Evolutionary conservation across 768 basidiomycete species (phyloP).

Genomic region (Kwoniella europaea): DNA sequence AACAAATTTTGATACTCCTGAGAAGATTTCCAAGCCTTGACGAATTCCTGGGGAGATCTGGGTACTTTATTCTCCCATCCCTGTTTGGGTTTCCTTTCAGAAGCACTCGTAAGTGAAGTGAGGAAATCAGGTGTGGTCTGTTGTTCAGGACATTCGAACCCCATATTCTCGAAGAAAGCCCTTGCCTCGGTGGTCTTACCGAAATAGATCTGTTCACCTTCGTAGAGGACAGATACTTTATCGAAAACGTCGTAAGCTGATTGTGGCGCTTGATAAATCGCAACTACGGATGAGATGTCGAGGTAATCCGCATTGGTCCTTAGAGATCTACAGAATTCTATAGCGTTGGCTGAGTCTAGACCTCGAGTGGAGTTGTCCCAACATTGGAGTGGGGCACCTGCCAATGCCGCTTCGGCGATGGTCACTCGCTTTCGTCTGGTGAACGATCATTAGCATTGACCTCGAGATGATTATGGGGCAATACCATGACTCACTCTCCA

Average conservation of each 20-base stretch:
- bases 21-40: slow-evolving; percentile 61
- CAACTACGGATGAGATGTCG: slow-evolving; percentile 61
- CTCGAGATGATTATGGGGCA: background rate
- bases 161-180: slow-evolving; percentile 62
- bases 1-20: slow-evolving; percentile 64
- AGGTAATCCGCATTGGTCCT: slow-evolving; percentile 61
- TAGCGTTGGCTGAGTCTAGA: slow-evolving; percentile 60
- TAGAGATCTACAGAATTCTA: slow-evolving; percentile 63
- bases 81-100: slow-evolving; percentile 77
- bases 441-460: background rate
- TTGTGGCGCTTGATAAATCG: slow-evolving; percentile 62
- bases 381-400: slow-evolving; percentile 67
- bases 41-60: slow-evolving; percentile 70
- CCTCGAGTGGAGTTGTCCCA: slow-evolving; percentile 70
- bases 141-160: slow-evolving; percentile 62
- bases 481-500: slow-evolving; percentile 56
- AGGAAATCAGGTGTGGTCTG: slow-evolving; percentile 64
- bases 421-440: slow-evolving; percentile 70
- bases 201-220: slow-evolving; percentile 64
- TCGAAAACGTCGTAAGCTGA: slow-evolving; percentile 62
- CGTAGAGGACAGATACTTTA: slow-evolving; percentile 63
- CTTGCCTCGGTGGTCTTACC: slow-evolving; percentile 61
- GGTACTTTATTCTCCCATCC: slow-evolving; percentile 70
- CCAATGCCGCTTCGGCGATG: slow-evolving; percentile 77
- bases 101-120: slow-evolving; percentile 69